A percentile compares a stretch with the other conserved stretches of the same genome.
Evolutionary conservation across 164 flowering plant species (phyloP).

Genomic region (Stephania yunnanensis): DNA sequence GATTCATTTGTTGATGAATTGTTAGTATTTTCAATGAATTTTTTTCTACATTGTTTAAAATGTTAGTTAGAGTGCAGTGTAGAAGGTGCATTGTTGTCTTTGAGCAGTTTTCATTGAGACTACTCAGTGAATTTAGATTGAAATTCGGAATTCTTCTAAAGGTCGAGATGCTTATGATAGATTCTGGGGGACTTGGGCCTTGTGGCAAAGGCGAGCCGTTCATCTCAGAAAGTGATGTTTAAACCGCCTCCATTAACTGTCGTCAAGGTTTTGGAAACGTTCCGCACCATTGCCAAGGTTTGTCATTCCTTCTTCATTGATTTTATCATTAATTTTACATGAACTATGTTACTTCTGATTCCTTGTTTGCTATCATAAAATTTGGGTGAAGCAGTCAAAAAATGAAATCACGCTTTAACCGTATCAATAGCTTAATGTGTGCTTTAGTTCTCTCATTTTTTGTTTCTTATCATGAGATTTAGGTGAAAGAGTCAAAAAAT

Average conservation of each 20-base stretch:
- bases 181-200: slow-evolving; percentile 89
- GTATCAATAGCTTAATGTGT: too few relatives aligned
- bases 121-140: neutral
- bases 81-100: neutral
- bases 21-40: too few relatives aligned
- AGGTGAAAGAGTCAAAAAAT: too few relatives aligned
- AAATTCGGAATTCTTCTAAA: neutral
- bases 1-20: neutral
- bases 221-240: slow-evolving; percentile 72
- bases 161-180: slow-evolving; percentile 23
- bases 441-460: too few relatives aligned
- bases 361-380: neutral
- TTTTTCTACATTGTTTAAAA: too few relatives aligned
- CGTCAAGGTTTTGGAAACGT: slow-evolving; percentile 76
- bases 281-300: slow-evolving; percentile 84
- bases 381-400: too few relatives aligned
- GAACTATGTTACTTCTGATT: neutral
- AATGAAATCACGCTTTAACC: too few relatives aligned
- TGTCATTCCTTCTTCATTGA: neutral
- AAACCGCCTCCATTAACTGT: slow-evolving; percentile 76
- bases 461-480: too few relatives aligned
- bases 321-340: neutral
- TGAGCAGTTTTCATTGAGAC: neutral
- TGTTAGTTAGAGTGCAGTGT: neutral
- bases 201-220: slow-evolving; percentile 87